Percentiles rank a stretch among this genome's conserved stretches.
phyloP scores from a whole-genome alignment of 176 grass and related monocot genomes.

The Raddia distichophylla region DNA sequence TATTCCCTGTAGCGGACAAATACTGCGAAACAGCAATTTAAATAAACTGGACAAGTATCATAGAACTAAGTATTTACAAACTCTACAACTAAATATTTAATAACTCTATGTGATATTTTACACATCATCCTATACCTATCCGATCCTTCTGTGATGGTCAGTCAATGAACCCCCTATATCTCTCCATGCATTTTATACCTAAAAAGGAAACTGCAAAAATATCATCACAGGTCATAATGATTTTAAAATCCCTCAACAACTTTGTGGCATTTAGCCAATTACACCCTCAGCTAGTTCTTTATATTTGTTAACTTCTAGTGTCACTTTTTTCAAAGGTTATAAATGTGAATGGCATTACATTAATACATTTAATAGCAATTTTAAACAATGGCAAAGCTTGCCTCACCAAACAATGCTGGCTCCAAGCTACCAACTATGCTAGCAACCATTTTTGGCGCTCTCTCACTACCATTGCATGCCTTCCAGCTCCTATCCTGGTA shows the following conservation, averaged over 20 bases:
- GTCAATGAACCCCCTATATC: neutral
- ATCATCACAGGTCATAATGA: neutral
- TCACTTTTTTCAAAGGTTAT: constrained; percentile 3
- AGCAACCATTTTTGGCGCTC: neutral
- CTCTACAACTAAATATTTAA: neutral
- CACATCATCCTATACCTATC: neutral
- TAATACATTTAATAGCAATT: neutral
- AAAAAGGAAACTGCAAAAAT: neutral
- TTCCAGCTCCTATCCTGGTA: neutral
- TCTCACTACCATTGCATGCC: neutral
- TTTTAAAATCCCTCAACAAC: neutral
- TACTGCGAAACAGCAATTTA: neutral
- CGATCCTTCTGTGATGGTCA: neutral
- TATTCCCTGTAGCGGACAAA: neutral
- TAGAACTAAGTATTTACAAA: neutral
- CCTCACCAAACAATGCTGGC: constrained; percentile 15
- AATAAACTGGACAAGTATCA: neutral
- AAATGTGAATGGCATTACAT: neutral
- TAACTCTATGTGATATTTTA: neutral
- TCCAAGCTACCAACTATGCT: constrained; percentile 5
- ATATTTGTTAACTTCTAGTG: neutral
- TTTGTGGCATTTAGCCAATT: constrained; percentile 11
- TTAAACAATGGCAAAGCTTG: neutral
- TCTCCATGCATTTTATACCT: constrained; percentile 8
- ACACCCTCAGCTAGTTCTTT: constrained; percentile 8